phyloP scores from a whole-genome alignment of 83 land plant genomes.

The Picea mariana region DNA sequence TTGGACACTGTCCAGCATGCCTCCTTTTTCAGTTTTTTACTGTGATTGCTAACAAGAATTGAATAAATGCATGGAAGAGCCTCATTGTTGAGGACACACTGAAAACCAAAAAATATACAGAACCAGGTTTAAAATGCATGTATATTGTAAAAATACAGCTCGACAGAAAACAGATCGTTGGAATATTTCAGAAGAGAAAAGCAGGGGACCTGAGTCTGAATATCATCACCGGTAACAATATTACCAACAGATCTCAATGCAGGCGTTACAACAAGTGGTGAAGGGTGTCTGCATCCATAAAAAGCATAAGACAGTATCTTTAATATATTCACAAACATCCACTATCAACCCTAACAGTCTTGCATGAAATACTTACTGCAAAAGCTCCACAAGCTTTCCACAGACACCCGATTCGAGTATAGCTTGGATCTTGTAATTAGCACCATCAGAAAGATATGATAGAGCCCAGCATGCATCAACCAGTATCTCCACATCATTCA shows the following conservation, averaged over 20 bases:
- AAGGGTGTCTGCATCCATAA: too few species aligned
- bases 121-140: too few species aligned
- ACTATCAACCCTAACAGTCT: not conserved
- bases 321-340: too few species aligned
- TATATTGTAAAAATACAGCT: too few species aligned
- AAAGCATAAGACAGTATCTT: too few species aligned
- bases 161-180: too few species aligned
- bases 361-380: slow-evolving; percentile 33
- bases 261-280: slow-evolving; percentile 21
- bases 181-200: not conserved
- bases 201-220: slow-evolving; percentile 47
- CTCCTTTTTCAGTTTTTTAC: not conserved
- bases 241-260: slow-evolving; percentile 53
- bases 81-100: not conserved
- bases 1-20: slow-evolving; percentile 12
- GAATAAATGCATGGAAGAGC: not conserved
- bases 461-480: slow-evolving; percentile 72
- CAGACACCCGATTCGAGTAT: slow-evolving; percentile 67
- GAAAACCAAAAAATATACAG: not conserved
- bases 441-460: slow-evolving; percentile 68
- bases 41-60: not conserved
- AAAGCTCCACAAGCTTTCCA: slow-evolving; percentile 50
- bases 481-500: slow-evolving; percentile 66
- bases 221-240: slow-evolving; percentile 57
- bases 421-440: slow-evolving; percentile 69